Percentiles rank a stretch among this genome's conserved stretches.
These are phyloP conservation scores for Ceratocystis eucalypticola DNA, from an alignment of 2,329 filamentous ascomycete genomes.

Conservation along the genomic window DNA sequence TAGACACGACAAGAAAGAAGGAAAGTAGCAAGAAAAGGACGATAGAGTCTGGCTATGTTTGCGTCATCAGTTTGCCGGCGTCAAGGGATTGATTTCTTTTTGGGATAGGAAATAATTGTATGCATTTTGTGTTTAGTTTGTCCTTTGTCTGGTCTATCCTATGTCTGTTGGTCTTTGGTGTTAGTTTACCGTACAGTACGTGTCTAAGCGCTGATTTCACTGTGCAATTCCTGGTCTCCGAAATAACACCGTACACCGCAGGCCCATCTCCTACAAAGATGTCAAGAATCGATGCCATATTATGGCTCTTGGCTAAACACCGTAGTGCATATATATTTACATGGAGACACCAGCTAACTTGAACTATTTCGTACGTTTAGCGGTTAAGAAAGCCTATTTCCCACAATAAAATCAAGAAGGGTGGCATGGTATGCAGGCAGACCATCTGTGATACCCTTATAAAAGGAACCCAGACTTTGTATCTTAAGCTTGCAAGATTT, in stretches of 20 bases:
- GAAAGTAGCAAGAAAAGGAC: slow-evolving; percentile 21
- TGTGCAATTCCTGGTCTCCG: background rate
- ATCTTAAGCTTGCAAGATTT: too few species aligned
- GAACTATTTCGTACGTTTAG: background rate
- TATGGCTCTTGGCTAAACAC: too few species aligned
- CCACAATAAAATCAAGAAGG: too few species aligned
- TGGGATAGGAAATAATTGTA: slow-evolving; percentile 19
- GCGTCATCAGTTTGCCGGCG: slow-evolving; percentile 19
- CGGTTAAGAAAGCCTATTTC: too few species aligned
- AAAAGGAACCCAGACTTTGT: too few species aligned
- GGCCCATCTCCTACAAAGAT: too few species aligned
- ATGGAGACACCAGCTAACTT: background rate
- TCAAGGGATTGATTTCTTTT: slow-evolving; percentile 19
- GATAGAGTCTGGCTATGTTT: slow-evolving; percentile 19
- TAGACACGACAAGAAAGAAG: slow-evolving; percentile 28
- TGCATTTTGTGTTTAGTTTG: slow-evolving; percentile 13
- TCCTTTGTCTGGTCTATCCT: background rate
- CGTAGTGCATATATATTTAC: too few species aligned
- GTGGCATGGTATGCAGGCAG: too few species aligned
- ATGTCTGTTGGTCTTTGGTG: background rate
- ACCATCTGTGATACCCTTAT: too few species aligned
- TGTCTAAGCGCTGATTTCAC: background rate
- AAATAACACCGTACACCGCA: slow-evolving; percentile 1
- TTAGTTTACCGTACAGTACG: background rate
- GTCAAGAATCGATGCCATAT: too few species aligned